Evolutionary conservation across 305 asterid genomes (phyloP).

Genomic region (Fraxinus ornus): DNA sequence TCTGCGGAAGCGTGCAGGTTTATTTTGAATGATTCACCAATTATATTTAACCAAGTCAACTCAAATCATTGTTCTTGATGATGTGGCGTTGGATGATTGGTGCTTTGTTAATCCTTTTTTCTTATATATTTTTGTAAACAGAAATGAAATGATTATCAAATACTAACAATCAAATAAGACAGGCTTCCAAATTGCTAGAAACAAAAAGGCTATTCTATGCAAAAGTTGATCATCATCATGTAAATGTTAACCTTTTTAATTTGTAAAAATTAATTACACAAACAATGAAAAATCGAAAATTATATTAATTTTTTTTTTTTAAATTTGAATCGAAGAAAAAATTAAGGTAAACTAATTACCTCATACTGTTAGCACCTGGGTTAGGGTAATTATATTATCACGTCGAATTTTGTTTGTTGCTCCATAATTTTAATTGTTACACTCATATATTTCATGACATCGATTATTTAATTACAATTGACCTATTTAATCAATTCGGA

Average conservation of each 20-base stretch:
- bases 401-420: neutral
- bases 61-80: neutral
- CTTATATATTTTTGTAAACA: neutral
- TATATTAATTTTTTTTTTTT: neutral
- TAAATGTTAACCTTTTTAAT: neutral
- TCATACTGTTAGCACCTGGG: neutral
- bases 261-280: neutral
- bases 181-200: neutral
- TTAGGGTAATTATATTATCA: neutral
- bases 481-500: too few relatives aligned
- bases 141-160: neutral
- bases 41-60: constrained; percentile 1
- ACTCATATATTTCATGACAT: too few relatives aligned
- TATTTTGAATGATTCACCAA: constrained; percentile 4
- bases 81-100: constrained; percentile 9
- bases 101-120: neutral
- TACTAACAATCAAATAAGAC: neutral
- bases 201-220: neutral
- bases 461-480: too few relatives aligned
- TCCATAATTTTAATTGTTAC: neutral
- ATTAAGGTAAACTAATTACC: neutral
- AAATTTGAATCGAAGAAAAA: neutral
- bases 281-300: neutral
- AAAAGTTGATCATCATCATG: neutral
- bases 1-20: neutral